These are phyloP conservation scores for Cicer cuneatum DNA, from an alignment of 306 rosid genomes.

Conservation along the genomic window DNA sequence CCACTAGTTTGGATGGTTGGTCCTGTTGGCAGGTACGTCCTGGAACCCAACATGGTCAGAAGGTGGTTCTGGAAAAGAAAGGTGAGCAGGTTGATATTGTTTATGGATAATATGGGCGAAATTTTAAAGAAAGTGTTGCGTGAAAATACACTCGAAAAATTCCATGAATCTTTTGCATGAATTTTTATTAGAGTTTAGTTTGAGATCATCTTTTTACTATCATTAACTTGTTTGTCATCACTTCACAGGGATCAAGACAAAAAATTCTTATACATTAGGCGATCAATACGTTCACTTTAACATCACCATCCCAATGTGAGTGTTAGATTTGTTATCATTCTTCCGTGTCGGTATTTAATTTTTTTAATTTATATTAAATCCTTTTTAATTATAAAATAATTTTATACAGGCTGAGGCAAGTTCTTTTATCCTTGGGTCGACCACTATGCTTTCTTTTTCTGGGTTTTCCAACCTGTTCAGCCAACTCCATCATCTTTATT, in stretches of 20 bases:
- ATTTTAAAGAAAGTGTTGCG: background rate
- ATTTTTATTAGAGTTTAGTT: background rate
- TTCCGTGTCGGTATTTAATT: background rate
- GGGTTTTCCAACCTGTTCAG: no score
- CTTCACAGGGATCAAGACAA: constrained; percentile 70
- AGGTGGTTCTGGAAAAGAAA: constrained; percentile 93
- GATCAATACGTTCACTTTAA: constrained; percentile 90
- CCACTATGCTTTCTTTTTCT: no score
- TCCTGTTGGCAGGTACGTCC: constrained; percentile 70
- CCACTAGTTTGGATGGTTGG: background rate
- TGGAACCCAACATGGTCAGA: constrained; percentile 88
- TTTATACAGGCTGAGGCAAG: no score
- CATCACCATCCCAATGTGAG: constrained; percentile 82
- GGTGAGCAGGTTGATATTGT: constrained; percentile 57
- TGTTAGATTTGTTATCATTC: constrained; percentile 22
- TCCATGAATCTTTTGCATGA: constrained; percentile 9
- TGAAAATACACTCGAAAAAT: no score
- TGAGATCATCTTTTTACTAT: constrained; percentile 14
- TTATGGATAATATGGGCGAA: background rate
- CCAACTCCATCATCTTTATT: no score
- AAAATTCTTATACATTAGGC: constrained; percentile 70
- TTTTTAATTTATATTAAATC: no score
- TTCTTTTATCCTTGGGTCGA: no score
- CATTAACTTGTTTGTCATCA: constrained; percentile 14
- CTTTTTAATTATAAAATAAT: no score